Evolutionary conservation across 129 eudicot species (phyloP).

Genomic region (Saussurea involucrata): DNA sequence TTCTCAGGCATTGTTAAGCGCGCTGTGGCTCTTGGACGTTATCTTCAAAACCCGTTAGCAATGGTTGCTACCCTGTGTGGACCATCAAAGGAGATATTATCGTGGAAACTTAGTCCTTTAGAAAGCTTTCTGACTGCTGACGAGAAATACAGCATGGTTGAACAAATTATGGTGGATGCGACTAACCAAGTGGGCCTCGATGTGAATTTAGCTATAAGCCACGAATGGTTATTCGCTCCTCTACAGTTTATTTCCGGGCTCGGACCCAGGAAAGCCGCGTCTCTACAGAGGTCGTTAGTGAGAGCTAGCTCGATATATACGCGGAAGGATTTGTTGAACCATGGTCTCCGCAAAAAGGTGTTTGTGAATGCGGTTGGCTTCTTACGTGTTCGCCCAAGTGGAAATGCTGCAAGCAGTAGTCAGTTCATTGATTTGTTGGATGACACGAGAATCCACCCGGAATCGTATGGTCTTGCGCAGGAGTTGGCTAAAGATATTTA

Average conservation of each 20-base stretch:
- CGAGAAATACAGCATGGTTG: constrained; percentile 89
- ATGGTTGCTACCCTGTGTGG: constrained; percentile 97
- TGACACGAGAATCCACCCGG: constrained; percentile 94
- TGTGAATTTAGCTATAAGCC: constrained; percentile 79
- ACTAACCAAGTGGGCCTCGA: constrained; percentile 96
- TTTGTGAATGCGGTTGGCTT: constrained; percentile 93
- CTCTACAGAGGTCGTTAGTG: constrained; percentile 71
- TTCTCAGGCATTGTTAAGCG: constrained; percentile 78
- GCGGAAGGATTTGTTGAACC: constrained; percentile 77
- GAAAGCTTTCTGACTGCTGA: constrained; percentile 87
- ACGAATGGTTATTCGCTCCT: constrained; percentile 93
- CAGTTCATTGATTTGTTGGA: constrained; percentile 82
- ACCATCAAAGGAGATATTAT: constrained; percentile 75
- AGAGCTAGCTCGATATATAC: constrained; percentile 80
- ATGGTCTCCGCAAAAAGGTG: constrained; percentile 82
- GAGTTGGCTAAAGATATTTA: constrained; percentile 88
- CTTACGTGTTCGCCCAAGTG: constrained; percentile 80
- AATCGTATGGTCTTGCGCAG: constrained; percentile 85
- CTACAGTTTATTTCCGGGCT: constrained; percentile 93
- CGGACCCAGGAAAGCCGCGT: constrained; percentile 95
- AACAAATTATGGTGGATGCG: constrained; percentile 94
- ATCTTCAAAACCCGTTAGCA: constrained; percentile 91
- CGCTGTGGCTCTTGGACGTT: constrained; percentile 92
- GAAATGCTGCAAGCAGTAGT: constrained; percentile 74
- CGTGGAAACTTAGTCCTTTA: constrained; percentile 79